phyloP scores from a whole-genome alignment of 164 flowering plant genomes.

The Liquidambar formosana region DNA sequence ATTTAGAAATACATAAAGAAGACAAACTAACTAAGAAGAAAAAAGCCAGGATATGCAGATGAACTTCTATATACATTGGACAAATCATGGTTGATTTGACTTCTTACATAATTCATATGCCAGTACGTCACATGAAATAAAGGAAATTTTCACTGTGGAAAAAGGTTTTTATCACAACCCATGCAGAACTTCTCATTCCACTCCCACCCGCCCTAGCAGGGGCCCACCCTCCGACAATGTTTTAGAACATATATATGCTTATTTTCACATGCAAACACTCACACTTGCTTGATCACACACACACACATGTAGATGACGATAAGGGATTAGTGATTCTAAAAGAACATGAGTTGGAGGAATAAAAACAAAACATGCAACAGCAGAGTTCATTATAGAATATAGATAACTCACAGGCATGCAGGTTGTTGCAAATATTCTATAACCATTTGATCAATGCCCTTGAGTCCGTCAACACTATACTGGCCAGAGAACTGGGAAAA shows the following conservation, averaged over 20 bases:
- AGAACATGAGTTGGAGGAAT: background rate
- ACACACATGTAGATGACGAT: background rate
- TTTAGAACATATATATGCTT: background rate
- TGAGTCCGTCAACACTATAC: constrained; percentile 35
- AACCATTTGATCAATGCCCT: constrained; percentile 51
- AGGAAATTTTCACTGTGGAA: background rate
- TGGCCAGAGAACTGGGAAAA: constrained; percentile 48
- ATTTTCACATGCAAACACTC: background rate
- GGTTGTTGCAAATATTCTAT: constrained; percentile 59
- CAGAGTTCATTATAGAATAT: background rate
- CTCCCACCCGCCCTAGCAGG: too few relatives aligned
- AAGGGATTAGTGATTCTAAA: background rate
- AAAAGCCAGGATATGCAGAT: background rate
- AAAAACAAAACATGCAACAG: background rate
- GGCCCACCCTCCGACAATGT: too few relatives aligned
- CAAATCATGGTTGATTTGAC: too few relatives aligned
- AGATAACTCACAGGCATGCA: constrained; percentile 50
- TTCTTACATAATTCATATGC: too few relatives aligned
- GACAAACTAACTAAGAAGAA: background rate
- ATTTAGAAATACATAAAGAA: background rate
- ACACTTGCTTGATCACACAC: background rate
- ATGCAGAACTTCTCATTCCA: background rate
- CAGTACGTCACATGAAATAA: background rate
- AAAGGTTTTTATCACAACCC: background rate
- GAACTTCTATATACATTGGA: too few relatives aligned